Base-by-base conservation (phyloP, 805 yeast genomes). In the Lipomyces yamanashiensis region DNA sequence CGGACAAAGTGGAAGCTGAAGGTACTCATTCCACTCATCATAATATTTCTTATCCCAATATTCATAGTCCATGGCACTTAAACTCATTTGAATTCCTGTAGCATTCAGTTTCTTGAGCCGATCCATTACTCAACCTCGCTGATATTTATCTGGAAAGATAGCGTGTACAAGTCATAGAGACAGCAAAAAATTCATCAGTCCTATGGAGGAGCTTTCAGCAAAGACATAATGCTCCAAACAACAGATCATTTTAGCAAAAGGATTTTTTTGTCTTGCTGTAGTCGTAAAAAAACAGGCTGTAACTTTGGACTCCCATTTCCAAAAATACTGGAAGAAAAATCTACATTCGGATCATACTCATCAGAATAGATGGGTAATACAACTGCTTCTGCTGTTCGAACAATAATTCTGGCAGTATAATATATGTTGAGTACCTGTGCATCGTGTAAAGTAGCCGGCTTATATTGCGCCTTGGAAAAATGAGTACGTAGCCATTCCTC, bases 41-140 rank as follows among this genome's bases (percentile, higher is more conserved):
- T 40, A 39, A n/a, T 10, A 33, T 43, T 17, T 17, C 43, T 48
- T 23, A 3, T 21, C 56, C 41, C 19, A 40, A 8, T 15, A 23
- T 40, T 28, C 54, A 10, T 36, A 17, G 33, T 7, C n/a, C 40
- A 53, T 33, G 34, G 33, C 43, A 15, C 17, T 19, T n/a, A 58
- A 39, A 17, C 40, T 40, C 19, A 49, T 33, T 1, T 49, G 55
- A 12, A 58, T 36, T 15, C 64, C 64, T 41, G 51, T 7, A n/a
- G 41, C 47, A 17, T 50, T 37, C 45, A 49, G 34, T 21, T 37
- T 36, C 17, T 34, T 28, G 6, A 61, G 47, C 43, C 43, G 40
- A 48, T 55, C 49, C 59, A 55, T 49, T 21, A 55, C 41, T 60
- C 64, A 61, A 2, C 64, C 64, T 10, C 56, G 60, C 51, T 55